Evolutionary conservation across 495 filamentous ascomycete genomes (phyloP).

Genomic region (Elasticomyces elasticus): DNA sequence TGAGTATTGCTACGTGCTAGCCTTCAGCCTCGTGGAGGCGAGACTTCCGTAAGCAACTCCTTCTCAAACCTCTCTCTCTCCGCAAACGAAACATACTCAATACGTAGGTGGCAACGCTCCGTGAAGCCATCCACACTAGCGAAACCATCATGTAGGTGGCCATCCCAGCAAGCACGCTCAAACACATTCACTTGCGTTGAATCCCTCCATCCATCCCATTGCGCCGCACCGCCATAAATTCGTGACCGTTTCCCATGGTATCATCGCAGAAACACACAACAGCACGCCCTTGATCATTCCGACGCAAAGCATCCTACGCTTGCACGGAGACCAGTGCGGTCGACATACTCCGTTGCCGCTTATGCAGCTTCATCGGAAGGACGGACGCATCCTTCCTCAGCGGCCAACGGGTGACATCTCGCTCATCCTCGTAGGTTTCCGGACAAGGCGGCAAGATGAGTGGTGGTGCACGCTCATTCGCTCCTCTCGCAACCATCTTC

Average conservation of each 20-base stretch:
- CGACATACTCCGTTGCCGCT: conserved; percentile 8
- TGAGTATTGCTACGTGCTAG: no score
- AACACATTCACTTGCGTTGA: not conserved
- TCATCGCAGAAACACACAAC: conserved; percentile 7
- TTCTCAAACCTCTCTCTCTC: no score
- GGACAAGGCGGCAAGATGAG: conserved; percentile 18
- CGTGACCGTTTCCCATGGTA: conserved; percentile 1
- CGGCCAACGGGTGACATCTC: not conserved
- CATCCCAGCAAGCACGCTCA: not conserved
- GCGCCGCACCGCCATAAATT: not conserved
- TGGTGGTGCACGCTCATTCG: conserved; percentile 18
- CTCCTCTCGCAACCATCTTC: conserved; percentile 18
- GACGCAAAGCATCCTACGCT: conserved; percentile 11
- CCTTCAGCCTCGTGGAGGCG: no score
- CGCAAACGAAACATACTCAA: no score
- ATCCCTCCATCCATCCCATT: not conserved
- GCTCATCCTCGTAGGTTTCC: conserved; percentile 4
- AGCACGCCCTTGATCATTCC: not conserved
- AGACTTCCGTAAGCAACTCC: no score
- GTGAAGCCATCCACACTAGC: no score
- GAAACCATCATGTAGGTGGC: no score
- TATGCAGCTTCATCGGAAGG: conserved; percentile 2
- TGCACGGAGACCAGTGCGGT: conserved; percentile 9
- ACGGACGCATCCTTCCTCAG: conserved; percentile 1
- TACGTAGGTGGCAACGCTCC: no score